Evolutionary conservation across 495 filamentous ascomycete genomes (phyloP), one percentile per base, ranked within the genome.

Genomic region (Penicillium cosmopolitanum): DNA sequence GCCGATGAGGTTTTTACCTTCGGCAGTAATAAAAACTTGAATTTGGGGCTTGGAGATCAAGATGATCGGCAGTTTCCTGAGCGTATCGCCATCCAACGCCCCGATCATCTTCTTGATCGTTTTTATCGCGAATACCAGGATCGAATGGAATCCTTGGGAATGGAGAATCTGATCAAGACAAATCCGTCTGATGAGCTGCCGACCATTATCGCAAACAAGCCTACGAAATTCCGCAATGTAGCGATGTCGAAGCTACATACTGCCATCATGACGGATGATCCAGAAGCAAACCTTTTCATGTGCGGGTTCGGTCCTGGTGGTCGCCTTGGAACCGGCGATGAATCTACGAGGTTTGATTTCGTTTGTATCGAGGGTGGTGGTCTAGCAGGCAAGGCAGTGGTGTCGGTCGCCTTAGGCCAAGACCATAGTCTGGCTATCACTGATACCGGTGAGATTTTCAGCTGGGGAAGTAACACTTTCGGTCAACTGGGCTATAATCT

Each of bases 1-100:
- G 93, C 90, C 13, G 93, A 97, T 68, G 95, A 98, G 81, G 73
- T 97, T 0, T 98, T 89, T 64, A 88, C 90, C 0, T 95, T 97
- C 69, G 95, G 95, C 18, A 97, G 92, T 71, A 98, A 97, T 72
- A 94, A 95, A 64, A 98, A 98, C 64, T 76, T 96, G 12, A 93
- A 89, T 8, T 82, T 98, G 43, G 95, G 96, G 3, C 89, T 98
- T 62, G 91, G 92, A 15, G 91, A 97, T 66, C 87, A 93, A 64
- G 93, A 97, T 70, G 93, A 98, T 63, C 87, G 95, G 4, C 92
- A 97, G 53, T 96, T 86, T 69, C 95, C 95, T 0, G 95, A 98
- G 67, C 85, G 92, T 43, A 83, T 96, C 12, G 73, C 75, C 19
- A 69, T 98, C 58, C 84, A 88, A 44, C 86, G 96, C n/a, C 92